These are phyloP conservation scores for Suhomyces tanzawaensis DNA, from an alignment of 805 yeast species.

Conservation along the genomic window DNA sequence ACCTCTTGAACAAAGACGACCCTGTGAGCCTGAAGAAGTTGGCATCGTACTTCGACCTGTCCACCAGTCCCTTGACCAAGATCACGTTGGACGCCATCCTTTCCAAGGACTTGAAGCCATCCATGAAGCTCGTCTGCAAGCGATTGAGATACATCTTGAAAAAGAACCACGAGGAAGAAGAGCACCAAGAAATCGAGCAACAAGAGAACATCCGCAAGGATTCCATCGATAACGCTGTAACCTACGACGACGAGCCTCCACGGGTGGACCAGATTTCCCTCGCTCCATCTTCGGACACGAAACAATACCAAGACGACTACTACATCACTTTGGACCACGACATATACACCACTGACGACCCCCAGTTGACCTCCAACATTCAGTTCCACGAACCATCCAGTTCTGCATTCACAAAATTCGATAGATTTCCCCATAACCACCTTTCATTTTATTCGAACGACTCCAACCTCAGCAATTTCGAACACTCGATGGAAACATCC, in stretches of 20 bases:
- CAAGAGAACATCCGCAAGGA: conserved; percentile 2
- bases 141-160: conserved; percentile 31
- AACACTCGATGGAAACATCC: conserved; percentile 24
- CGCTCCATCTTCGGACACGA: conserved; percentile 11
- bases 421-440: conserved; percentile 35
- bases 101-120: conserved; percentile 26
- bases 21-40: conserved; percentile 8
- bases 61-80: conserved; percentile 22
- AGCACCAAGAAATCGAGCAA: not conserved
- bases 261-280: too few relatives aligned
- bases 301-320: conserved; percentile 30
- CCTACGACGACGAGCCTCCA: conserved; percentile 10
- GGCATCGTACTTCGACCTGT: conserved; percentile 16
- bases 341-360: conserved; percentile 30
- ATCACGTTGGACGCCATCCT: conserved; percentile 29
- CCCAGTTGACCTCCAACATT: conserved; percentile 7
- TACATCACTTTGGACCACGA: conserved; percentile 32
- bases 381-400: conserved; percentile 6
- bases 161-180: conserved; percentile 17
- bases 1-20: conserved; percentile 16
- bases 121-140: conserved; percentile 25
- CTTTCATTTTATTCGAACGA: conserved; percentile 37
- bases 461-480: conserved; percentile 35
- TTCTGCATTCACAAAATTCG: conserved; percentile 12
- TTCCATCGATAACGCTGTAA: conserved; percentile 7